Base-by-base conservation (phyloP, 2,329 filamentous ascomycete species). In the Pseudogymnoascus sp. region DNA sequence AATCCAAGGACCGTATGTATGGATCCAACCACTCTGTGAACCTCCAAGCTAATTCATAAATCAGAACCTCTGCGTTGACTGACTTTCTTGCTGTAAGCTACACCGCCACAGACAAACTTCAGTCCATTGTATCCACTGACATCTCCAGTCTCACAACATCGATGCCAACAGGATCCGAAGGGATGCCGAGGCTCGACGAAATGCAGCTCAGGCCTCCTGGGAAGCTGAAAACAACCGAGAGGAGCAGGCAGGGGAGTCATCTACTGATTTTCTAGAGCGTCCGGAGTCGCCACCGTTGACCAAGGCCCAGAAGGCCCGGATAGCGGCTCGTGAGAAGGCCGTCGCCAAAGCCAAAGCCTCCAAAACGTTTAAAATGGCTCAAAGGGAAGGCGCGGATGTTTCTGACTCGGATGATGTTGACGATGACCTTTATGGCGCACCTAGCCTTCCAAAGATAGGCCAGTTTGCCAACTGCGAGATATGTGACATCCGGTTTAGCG, bases 391-490 rank as follows among this genome's bases (percentile, higher is more conserved):
- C 5, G 67, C 66, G 3, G 76, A 78, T 8, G 77, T 79, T n/a
- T 66, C 65, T 5, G 78, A 79, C 8, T 78, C 80, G 2, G 69
- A 72, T 10, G 48, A 67, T 5, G 64, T 67, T 3, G 80, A 82
- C 27, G 58, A 59, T 35, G 58, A 59, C 18, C 33, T 59, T 15
- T 55, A 55, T n/a, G 45, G 45, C 27, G 77, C 77, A 5, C 78
- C 60, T 27, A 35, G 33, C 12, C 78, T 78, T 33, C 86, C 87
- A 1, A 72, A 87, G n/a, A 89, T 91, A 1, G 92, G 90, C 2
- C 93, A 97, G 73, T 84, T 93, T 70, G 91, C 89, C 65, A 92
- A 96, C 67, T 97, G 93, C 72, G 91, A 89, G 65, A 77, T 87
- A 2, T 97, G 93, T 73, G 81, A 82, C 45, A 96, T 94, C 73